Evolutionary conservation across 108 stramenopile species (phyloP), one percentile per base, ranked within the genome.

Genomic region (Parietichytrium sp.): DNA sequence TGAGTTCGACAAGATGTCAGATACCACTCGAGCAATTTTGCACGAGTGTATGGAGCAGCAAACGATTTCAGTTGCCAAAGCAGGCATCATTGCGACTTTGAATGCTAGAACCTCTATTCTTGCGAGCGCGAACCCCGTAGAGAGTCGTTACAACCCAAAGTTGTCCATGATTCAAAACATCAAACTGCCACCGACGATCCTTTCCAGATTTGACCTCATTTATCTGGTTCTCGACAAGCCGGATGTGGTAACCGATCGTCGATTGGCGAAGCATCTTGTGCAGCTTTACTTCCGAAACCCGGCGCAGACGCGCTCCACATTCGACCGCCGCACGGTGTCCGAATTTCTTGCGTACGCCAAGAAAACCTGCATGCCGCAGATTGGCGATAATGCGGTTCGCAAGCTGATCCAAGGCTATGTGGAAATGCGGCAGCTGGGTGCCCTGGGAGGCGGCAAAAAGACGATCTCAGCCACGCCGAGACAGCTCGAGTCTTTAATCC

Each of bases 21-120:
- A 95, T 53, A 89, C 94, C 20, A 98, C 97, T 2, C 92, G 98
- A 48, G 94, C 96, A 8, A 93, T 99, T 79, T 93, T 99, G 3
- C 98, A 99, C 90, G 98, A 99, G 88, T 97, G 96, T 25, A 98
- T 99, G 97, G 98, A 99, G 88, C 98, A 99, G 84, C 98, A 99
- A 86, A 99, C 97, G 15, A 96, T 99, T 3, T 93, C 92, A 26
- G 93, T 99, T 38, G 97, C 98, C 29, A 98, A 98, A 85, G 97
- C 98, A 29, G 98, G 98, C 3, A 98, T 99, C 84, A 94, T 99
- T 82, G 94, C 95, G 42, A 96, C 96, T 13, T 90, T 99, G 26
- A 95, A 97, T 87, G 96, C 98, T 4, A 90, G 98, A 25, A 96
- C 97, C 26, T 95, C 97, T 4, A 94, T 99, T 77, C 90, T 99